These are phyloP conservation scores for Nectriaceae sp. DNA, from an alignment of 2,329 filamentous ascomycete genomes.

Conservation along the genomic window DNA sequence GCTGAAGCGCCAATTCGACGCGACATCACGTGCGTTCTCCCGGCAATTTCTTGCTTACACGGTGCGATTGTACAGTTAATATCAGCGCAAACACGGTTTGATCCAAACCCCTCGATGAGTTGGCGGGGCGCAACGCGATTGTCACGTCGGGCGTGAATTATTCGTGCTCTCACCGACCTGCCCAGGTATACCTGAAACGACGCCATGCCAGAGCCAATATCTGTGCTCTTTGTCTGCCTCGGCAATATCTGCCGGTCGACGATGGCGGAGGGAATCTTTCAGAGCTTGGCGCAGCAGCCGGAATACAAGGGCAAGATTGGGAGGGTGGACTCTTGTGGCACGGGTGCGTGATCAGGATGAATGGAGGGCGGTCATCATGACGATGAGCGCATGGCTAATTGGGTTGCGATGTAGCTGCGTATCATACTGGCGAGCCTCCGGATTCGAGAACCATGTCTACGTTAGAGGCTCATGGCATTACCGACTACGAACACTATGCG, in stretches of 20 bases:
- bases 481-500: constrained; percentile 73
- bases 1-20: constrained; percentile 17
- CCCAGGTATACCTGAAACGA: too few species aligned
- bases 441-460: constrained; percentile 85
- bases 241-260: constrained; percentile 95
- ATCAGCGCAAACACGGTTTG: constrained; percentile 9
- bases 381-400: not conserved
- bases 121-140: constrained; percentile 16
- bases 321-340: constrained; percentile 85
- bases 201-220: constrained; percentile 54
- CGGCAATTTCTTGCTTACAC: constrained; percentile 1
- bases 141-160: not conserved
- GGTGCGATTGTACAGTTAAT: constrained; percentile 8
- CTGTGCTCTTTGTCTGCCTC: constrained; percentile 91
- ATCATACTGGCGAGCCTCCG: constrained; percentile 76
- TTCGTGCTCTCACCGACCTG: too few species aligned
- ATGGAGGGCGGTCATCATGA: not conserved
- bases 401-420: constrained; percentile 59
- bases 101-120: constrained; percentile 25
- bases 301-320: constrained; percentile 62
- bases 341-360: constrained; percentile 46
- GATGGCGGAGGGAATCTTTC: constrained; percentile 96
- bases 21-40: constrained; percentile 22
- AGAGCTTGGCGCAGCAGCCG: constrained; percentile 63
- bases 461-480: constrained; percentile 73